Percentiles rank a stretch among this genome's conserved stretches.
phyloP scores from a whole-genome alignment of 148 eudicot species.

The Arbutus unedo region DNA sequence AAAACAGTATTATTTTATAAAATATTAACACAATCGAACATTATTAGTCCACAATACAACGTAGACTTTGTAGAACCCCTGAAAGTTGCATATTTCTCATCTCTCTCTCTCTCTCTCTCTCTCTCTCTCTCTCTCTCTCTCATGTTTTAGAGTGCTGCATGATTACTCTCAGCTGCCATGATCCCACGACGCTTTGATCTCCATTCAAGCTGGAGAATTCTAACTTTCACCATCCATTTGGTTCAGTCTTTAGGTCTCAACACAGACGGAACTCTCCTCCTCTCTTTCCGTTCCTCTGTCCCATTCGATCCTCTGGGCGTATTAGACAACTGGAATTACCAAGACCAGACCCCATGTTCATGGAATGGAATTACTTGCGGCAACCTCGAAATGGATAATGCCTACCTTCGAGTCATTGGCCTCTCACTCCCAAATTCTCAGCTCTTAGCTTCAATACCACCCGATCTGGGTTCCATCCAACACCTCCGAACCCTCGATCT shows the following conservation, averaged over 20 bases:
- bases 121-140: too few species aligned
- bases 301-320: slow-evolving; percentile 55
- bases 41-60: too few species aligned
- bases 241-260: slow-evolving; percentile 26
- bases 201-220: slow-evolving; percentile 29
- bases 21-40: too few species aligned
- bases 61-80: too few species aligned
- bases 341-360: slow-evolving; percentile 64
- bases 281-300: slow-evolving; percentile 63
- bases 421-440: slow-evolving; percentile 57
- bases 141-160: too few species aligned
- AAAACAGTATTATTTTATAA: too few species aligned
- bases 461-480: slow-evolving; percentile 57
- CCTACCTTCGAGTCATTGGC: slow-evolving; percentile 37
- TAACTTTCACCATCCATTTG: slow-evolving; percentile 14
- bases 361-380: slow-evolving; percentile 73
- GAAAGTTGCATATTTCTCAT: too few species aligned
- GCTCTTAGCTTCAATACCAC: slow-evolving; percentile 59
- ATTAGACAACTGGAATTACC: slow-evolving; percentile 47
- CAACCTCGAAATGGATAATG: slow-evolving; percentile 17
- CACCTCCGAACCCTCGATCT: slow-evolving; percentile 57
- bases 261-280: slow-evolving; percentile 61
- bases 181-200: slow-evolving; percentile 1
- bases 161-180: too few species aligned
- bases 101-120: too few species aligned